Evolutionary conservation across 257 asterid genomes (phyloP).

Genomic region (Scutellaria barbata): DNA sequence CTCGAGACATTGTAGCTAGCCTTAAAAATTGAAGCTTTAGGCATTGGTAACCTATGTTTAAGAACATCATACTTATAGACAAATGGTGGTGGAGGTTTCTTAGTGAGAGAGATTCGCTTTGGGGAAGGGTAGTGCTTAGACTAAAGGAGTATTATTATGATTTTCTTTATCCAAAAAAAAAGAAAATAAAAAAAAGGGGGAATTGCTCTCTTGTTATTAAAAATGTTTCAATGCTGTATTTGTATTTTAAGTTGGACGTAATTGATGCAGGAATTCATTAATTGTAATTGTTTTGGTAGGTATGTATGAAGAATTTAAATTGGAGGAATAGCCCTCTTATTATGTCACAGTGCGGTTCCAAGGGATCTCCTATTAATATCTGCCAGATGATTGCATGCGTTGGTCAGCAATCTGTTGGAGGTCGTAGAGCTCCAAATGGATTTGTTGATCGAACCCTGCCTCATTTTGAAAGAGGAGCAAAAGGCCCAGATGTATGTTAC

Average conservation of each 20-base stretch:
- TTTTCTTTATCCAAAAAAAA: no score
- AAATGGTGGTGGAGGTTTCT: neutral
- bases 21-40: neutral
- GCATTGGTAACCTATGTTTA: neutral
- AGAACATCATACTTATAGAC: neutral
- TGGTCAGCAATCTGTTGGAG: slow-evolving; percentile 97
- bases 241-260: neutral
- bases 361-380: slow-evolving; percentile 94
- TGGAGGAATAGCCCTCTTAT: slow-evolving; percentile 98
- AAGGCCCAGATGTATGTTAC: slow-evolving; percentile 81
- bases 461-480: slow-evolving; percentile 80
- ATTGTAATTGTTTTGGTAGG: slow-evolving; percentile 50
- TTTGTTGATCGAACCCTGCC: slow-evolving; percentile 94
- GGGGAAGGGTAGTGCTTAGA: neutral
- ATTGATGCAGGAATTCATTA: slow-evolving; percentile 13
- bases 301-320: slow-evolving; percentile 69
- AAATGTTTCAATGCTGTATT: neutral
- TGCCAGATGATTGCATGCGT: slow-evolving; percentile 99
- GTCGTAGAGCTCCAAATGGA: slow-evolving; percentile 96
- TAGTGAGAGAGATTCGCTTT: neutral
- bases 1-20: neutral
- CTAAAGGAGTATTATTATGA: no score
- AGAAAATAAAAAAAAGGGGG: no score
- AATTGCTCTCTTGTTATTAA: neutral
- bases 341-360: slow-evolving; percentile 98